These are phyloP conservation scores for Neurospora sp. DNA, from an alignment of 2,329 filamentous ascomycete species.

Conservation along the genomic window DNA sequence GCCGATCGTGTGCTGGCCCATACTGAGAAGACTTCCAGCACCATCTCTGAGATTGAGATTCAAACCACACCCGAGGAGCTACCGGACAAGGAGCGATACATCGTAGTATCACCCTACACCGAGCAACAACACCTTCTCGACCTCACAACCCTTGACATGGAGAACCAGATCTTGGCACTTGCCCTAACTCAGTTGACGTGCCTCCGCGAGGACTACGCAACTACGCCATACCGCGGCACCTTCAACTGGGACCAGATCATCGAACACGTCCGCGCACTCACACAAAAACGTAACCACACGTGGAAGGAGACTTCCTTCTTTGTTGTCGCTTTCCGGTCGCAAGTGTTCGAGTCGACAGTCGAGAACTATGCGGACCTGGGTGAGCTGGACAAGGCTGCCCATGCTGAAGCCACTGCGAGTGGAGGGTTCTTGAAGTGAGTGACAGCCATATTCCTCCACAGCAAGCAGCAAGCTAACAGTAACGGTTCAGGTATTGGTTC, in stretches of 20 bases:
- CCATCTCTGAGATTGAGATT: slow-evolving; percentile 16
- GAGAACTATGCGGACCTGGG: slow-evolving; percentile 50
- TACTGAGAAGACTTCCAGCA: slow-evolving; percentile 18
- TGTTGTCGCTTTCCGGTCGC: slow-evolving; percentile 74
- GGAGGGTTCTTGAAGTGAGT: slow-evolving; percentile 72
- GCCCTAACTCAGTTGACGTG: slow-evolving; percentile 57
- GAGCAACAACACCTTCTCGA: slow-evolving; percentile 62
- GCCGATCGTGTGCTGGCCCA: slow-evolving; percentile 7
- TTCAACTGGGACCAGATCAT: slow-evolving; percentile 70
- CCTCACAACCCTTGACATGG: slow-evolving; percentile 52
- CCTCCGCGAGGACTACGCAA: slow-evolving; percentile 63
- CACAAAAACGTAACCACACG: slow-evolving; percentile 30
- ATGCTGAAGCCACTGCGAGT: slow-evolving; percentile 67
- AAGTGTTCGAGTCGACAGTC: slow-evolving; percentile 56
- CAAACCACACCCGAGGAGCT: neutral
- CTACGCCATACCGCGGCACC: slow-evolving; percentile 57
- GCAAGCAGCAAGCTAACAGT: slow-evolving; percentile 8
- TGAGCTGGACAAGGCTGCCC: slow-evolving; percentile 65
- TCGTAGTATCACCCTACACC: slow-evolving; percentile 70
- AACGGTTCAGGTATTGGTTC: slow-evolving; percentile 66
- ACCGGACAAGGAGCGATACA: slow-evolving; percentile 21
- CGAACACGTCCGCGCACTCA: slow-evolving; percentile 43
- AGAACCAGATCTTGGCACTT: slow-evolving; percentile 60
- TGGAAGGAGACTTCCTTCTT: slow-evolving; percentile 65
- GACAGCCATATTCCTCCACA: slow-evolving; percentile 11